Conservation (phyloP, 192 early-diverging fungal genomes). For the Coemansia erecta region DNA sequence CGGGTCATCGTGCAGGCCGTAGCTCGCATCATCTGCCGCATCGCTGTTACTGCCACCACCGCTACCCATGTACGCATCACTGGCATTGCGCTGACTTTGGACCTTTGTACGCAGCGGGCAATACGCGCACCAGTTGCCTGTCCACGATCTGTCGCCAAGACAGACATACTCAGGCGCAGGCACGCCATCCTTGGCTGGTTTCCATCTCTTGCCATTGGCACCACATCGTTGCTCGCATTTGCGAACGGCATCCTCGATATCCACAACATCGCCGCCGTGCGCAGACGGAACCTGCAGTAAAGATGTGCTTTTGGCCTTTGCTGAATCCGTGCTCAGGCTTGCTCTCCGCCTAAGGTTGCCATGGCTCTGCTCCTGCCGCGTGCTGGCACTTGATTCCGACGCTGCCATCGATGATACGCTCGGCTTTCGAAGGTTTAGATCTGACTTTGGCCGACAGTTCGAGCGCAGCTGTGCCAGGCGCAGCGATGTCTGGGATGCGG, state of each 20-base stretch:
- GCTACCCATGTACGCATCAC: background rate
- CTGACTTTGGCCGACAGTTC: slow-evolving; percentile 40
- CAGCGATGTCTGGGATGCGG: slow-evolving; percentile 1
- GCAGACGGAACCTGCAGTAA: slow-evolving; percentile 10
- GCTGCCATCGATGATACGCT: slow-evolving; percentile 1
- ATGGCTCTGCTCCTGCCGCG: too few relatives aligned
- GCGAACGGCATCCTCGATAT: slow-evolving; percentile 38
- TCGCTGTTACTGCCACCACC: background rate
- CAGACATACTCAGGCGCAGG: slow-evolving; percentile 20
- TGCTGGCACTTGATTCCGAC: background rate
- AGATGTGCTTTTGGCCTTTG: slow-evolving; percentile 21
- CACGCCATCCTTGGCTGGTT: slow-evolving; percentile 18
- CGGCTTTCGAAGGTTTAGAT: slow-evolving; percentile 13
- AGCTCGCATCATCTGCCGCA: slow-evolving; percentile 22
- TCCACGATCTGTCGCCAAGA: slow-evolving; percentile 23
- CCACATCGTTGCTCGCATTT: slow-evolving; percentile 28
- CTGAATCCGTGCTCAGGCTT: background rate
- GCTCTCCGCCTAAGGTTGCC: background rate
- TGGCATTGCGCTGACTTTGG: background rate
- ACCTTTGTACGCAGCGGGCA: slow-evolving; percentile 35
- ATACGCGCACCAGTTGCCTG: slow-evolving; percentile 47
- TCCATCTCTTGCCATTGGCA: slow-evolving; percentile 8
- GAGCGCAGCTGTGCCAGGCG: slow-evolving; percentile 33
- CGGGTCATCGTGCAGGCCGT: slow-evolving; percentile 40
- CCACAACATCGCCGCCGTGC: background rate